Evolutionary conservation across 495 filamentous ascomycete species (phyloP), one percentile per base, ranked within the genome.

Genomic region (Delitschia confertaspora): DNA sequence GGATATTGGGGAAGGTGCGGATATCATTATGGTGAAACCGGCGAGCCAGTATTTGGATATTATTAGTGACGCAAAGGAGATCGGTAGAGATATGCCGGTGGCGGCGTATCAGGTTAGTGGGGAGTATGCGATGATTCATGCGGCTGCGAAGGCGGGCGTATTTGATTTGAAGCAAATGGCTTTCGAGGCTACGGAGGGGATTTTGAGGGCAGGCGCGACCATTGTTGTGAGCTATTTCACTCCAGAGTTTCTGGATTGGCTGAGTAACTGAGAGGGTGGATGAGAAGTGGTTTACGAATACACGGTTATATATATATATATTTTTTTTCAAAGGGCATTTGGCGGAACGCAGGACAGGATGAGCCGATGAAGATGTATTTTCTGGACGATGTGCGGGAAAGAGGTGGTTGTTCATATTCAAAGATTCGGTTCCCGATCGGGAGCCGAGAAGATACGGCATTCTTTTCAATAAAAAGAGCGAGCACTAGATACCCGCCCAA

Each of bases 21-120:
- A 98, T 60, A 87, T 95, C 50, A 94, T 98, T 57, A 95, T 98
- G 93, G 91, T 98, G 30, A 98, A 98, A 67, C 91, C 91, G 2
- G 88, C 91, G 7, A 80, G 80, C 45, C 85, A 86, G 57, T 96
- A 94, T 58, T 70, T 96, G 18, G 93, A 98, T 61, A 91, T 98
- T 56, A 95, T 96, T 52, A 81, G 82, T 39, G 91, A 96, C 63
- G 93, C 91, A 21, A 94, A 91, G 68, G 85, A 95, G 35, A 72
- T 95, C 39, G 88, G 86, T 16, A 78, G 76, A 49, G 84, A 95
- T 65, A 68, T 96, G 58, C 91, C 91, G 11, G 69, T 98, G 38
- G 88, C 88, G 3, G 88, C 91, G 16, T 98, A 98, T 59, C 91
- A 98, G 61, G 91, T 98, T 34, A 88, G 82, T 60, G 91, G 91